Evolutionary conservation across 129 eudicot genomes (phyloP).

Genomic region (Arctium lappa): DNA sequence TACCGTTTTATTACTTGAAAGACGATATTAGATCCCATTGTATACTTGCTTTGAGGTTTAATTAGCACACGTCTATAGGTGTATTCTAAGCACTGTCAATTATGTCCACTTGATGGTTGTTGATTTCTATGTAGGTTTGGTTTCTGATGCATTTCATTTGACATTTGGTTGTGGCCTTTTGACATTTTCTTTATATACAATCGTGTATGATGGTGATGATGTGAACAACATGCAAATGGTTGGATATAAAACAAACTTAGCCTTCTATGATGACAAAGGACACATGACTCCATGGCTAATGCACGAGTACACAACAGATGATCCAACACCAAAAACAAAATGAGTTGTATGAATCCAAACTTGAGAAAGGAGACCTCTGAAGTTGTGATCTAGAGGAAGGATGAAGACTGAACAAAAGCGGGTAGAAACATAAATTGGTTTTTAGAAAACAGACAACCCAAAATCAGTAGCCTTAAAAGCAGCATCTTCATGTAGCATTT

Average conservation of each 20-base stretch:
- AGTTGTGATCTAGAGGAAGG: constrained; percentile 30
- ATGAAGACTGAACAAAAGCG: constrained; percentile 38
- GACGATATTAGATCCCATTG: no score
- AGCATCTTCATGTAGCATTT: no score
- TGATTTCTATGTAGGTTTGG: constrained; percentile 56
- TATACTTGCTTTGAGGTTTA: no score
- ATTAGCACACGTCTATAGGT: no score
- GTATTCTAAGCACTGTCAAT: no score
- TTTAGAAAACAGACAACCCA: no score
- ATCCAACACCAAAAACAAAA: constrained; percentile 3
- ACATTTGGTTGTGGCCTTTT: constrained; percentile 93
- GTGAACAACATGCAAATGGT: background rate
- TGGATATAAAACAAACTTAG: background rate
- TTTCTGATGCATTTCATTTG: constrained; percentile 98
- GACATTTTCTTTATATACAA: constrained; percentile 87
- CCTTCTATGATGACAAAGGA: background rate
- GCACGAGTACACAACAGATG: constrained; percentile 1
- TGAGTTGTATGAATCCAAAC: background rate
- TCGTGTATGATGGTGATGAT: background rate
- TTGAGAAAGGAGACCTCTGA: constrained; percentile 15
- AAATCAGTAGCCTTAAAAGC: no score
- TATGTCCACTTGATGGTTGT: no score
- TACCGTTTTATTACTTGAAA: no score
- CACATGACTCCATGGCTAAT: constrained; percentile 1
- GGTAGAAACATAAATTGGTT: background rate